A percentile compares a stretch with the other conserved stretches of the same genome.
These are phyloP conservation scores for Hamamelis virginiana DNA, from an alignment of 164 flowering plant genomes.

Conservation along the genomic window DNA sequence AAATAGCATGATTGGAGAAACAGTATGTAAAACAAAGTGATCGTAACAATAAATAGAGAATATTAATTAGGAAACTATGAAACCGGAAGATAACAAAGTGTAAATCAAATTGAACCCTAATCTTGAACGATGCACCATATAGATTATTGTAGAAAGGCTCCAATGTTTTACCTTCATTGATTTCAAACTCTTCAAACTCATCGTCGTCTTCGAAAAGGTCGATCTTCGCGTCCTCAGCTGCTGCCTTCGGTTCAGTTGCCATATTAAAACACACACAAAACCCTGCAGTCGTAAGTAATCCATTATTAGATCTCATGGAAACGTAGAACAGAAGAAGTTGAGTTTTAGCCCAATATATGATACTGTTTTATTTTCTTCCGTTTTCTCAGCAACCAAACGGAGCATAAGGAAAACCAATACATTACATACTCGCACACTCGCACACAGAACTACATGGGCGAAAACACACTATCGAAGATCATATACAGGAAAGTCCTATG, in stretches of 20 bases:
- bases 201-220: slow-evolving; percentile 54
- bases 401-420: neutral
- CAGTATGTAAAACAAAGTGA: too few relatives aligned
- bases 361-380: neutral
- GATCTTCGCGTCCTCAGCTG: slow-evolving; percentile 36
- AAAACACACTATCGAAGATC: too few relatives aligned
- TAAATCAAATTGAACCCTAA: neutral
- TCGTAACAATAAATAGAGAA: too few relatives aligned
- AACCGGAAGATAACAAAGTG: too few relatives aligned
- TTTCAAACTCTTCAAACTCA: slow-evolving; percentile 50
- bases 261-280: slow-evolving; percentile 9
- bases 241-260: slow-evolving; percentile 37
- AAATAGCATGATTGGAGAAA: too few relatives aligned
- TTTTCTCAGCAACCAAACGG: neutral
- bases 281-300: neutral
- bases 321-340: neutral
- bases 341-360: too few relatives aligned
- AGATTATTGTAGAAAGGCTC: neutral
- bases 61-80: too few relatives aligned
- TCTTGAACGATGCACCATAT: slow-evolving; percentile 9
- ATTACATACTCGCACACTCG: too few relatives aligned
- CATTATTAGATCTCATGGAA: neutral
- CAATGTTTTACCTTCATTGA: slow-evolving; percentile 20
- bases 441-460: too few relatives aligned
- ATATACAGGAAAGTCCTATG: too few relatives aligned